Conservation (phyloP, 2,329 filamentous ascomycete species). For the Penicillium olsonii region DNA sequence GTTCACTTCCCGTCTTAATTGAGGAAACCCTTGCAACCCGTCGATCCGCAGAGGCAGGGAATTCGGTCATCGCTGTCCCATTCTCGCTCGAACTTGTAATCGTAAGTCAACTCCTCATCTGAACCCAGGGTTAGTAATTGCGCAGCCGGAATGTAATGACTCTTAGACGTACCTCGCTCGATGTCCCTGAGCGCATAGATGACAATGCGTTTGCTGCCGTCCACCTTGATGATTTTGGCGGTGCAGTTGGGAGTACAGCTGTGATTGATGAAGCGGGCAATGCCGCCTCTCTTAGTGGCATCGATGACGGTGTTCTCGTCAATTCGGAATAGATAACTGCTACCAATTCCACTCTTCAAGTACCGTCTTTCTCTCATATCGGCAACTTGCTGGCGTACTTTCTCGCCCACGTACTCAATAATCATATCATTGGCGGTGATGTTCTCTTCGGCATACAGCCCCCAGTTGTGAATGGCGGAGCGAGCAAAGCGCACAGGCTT, state of each 20-base stretch:
- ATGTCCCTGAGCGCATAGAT: conserved; percentile 98
- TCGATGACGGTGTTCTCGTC: conserved; percentile 97
- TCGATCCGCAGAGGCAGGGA: conserved; percentile 92
- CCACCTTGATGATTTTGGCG: conserved; percentile 98
- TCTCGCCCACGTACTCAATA: conserved; percentile 98
- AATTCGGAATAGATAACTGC: conserved; percentile 96
- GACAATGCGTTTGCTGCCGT: conserved; percentile 96
- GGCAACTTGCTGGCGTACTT: conserved; percentile 95
- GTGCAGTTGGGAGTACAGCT: conserved; percentile 98
- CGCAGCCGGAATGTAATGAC: conserved; percentile 8
- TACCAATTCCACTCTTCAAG: conserved; percentile 93
- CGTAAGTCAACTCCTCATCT: conserved; percentile 99
- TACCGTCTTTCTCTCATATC: conserved; percentile 92
- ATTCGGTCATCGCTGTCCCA: conserved; percentile 93
- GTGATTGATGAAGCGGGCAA: conserved; percentile 97
- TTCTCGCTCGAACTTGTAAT: conserved; percentile 99
- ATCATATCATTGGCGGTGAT: conserved; percentile 99
- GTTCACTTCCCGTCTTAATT: conserved; percentile 61
- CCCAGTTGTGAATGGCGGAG: conserved; percentile 99
- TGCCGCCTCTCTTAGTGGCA: conserved; percentile 97
- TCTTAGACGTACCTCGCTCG: conserved; percentile 75
- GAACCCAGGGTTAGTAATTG: conserved; percentile 14
- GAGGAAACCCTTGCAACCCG: conserved; percentile 97
- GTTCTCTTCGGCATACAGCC: conserved; percentile 94
- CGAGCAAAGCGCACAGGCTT: conserved; percentile 98